Evolutionary conservation across 805 yeast genomes (phyloP).

Genomic region (Yamadazyma sp.): DNA sequence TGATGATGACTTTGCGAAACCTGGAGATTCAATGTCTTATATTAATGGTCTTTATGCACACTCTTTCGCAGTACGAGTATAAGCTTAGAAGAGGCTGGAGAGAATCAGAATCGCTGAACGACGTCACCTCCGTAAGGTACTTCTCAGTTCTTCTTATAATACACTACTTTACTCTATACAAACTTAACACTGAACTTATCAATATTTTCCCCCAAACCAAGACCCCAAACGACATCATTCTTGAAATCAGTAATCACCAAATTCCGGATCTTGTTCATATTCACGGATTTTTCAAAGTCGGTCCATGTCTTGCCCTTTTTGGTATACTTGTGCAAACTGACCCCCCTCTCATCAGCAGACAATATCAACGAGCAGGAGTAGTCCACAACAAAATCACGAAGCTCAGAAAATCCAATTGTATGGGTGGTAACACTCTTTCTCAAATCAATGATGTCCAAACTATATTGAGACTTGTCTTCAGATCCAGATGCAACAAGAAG

Average conservation of each 20-base stretch:
- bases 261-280: neutral
- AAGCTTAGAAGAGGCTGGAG: no score
- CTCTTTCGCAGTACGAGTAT: no score
- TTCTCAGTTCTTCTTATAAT: neutral
- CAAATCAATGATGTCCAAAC: constrained; percentile 48
- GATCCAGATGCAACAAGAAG: constrained; percentile 35
- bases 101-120: no score
- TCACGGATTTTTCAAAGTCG: constrained; percentile 1
- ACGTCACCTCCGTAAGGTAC: no score
- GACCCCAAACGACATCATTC: constrained; percentile 1
- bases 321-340: constrained; percentile 35
- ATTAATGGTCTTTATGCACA: no score
- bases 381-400: constrained; percentile 31
- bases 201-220: constrained; percentile 1
- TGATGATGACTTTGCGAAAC: no score
- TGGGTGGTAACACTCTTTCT: constrained; percentile 37
- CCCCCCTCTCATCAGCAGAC: constrained; percentile 18
- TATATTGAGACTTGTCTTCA: constrained; percentile 13
- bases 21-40: neutral
- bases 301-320: constrained; percentile 25
- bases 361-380: constrained; percentile 35
- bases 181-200: constrained; percentile 3
- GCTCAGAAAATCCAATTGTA: constrained; percentile 23
- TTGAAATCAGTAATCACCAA: constrained; percentile 5
- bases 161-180: constrained; percentile 1